Base-by-base conservation (phyloP, 1,139 yeast genomes). In the Suhomyces bribrorum region DNA sequence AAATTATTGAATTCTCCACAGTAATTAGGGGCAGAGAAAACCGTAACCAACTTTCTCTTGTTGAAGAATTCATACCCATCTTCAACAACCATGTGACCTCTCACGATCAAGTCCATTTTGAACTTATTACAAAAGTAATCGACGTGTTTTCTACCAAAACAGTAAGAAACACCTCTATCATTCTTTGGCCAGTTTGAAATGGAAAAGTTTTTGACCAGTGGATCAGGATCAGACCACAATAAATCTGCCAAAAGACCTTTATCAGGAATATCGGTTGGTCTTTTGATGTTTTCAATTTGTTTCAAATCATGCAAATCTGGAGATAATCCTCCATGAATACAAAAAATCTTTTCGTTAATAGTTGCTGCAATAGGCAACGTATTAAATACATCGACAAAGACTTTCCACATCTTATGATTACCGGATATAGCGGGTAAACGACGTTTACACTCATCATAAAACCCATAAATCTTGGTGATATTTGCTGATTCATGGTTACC, bases 21-120 rank as follows among this genome's bases (percentile, higher is more conserved):
- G 57, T 87, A 87, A 57, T 87, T 87, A 4, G 96, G 96, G 2
- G 96, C 96, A 49, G 86, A 79, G 53, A 87, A 87, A 2, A 87
- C 81, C 0, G 96, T 87, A 3, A 87, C 95, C 47, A 87, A 71
- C 55, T 80, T 82, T 49, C 89, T 73, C 54, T 77, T 80, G 43
- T 84, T 83, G 61, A 86, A 87, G 56, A 87, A 87, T 58, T 87
- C 96, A 57, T 87, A 87, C 4, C 96, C 96, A 58, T 87, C 95
- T 62, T 87, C 95, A 31, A 87, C 96, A 34, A 87, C 96, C 95
- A 87, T 87, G 60, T 87, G 96, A 12, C 95, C 95, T 51, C 96
- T 69, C 23, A 85, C 89, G 47, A 87, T 76, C 51, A 87, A 66
- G 61, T 87, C 96, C 64, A 87, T 83, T 41, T 83, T 80, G 61